These are phyloP conservation scores for Mortierella hygrophila DNA, from an alignment of 192 early-diverging fungal species.

Conservation along the genomic window DNA sequence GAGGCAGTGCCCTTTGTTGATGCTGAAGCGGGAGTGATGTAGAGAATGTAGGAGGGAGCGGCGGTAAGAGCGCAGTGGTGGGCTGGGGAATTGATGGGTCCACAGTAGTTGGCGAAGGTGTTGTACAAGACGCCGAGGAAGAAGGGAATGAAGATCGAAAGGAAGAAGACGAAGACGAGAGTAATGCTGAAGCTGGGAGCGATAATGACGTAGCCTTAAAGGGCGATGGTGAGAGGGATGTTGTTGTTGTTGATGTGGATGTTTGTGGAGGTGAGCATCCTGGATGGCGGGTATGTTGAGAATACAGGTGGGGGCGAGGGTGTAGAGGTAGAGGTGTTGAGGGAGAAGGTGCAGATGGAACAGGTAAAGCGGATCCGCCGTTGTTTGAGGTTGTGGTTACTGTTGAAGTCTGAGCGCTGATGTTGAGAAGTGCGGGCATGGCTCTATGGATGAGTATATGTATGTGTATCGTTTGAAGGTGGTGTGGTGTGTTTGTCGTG, in stretches of 20 bases:
- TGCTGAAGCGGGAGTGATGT: background rate
- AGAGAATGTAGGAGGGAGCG: background rate
- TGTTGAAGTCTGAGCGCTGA: background rate
- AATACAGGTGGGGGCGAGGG: background rate
- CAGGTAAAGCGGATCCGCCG: background rate
- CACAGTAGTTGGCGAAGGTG: background rate
- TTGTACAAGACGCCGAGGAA: background rate
- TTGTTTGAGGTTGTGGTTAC: constrained; percentile 1
- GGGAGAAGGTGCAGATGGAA: background rate
- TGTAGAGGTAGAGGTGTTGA: background rate
- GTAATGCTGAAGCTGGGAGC: constrained; percentile 1
- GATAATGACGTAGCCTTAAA: background rate
- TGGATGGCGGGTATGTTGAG: background rate
- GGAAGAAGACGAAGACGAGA: background rate
- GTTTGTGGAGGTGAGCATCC: background rate
- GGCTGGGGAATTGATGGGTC: background rate
- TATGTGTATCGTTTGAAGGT: background rate
- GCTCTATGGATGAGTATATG: background rate
- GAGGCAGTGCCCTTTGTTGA: background rate
- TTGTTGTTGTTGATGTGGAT: background rate
- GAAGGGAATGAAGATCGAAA: background rate
- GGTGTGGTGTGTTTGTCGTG: constrained; percentile 6
- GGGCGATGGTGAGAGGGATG: background rate
- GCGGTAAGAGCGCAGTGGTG: background rate
- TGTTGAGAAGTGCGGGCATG: background rate